A percentile compares a stretch with the other conserved stretches of the same genome.
Conservation (phyloP, 495 filamentous ascomycete genomes). For the Podospora australis region DNA sequence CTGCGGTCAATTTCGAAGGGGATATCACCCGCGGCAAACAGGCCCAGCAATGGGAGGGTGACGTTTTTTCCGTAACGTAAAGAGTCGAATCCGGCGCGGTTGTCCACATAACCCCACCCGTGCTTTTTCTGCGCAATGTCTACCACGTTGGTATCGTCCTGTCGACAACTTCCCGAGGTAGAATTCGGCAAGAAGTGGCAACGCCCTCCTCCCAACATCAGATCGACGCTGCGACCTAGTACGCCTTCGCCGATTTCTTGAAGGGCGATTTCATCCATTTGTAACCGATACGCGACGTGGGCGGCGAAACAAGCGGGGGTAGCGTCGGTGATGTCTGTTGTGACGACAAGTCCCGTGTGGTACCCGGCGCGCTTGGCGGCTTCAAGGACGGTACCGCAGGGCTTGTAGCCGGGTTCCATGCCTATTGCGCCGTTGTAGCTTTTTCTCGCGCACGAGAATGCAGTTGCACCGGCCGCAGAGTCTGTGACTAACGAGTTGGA, state of each 20-base stretch:
- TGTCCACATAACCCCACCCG: constrained; percentile 71
- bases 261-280: constrained; percentile 85
- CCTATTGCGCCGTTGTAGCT: constrained; percentile 96
- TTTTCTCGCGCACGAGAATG: constrained; percentile 87
- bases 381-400: constrained; percentile 92
- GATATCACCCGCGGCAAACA: constrained; percentile 78
- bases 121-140: constrained; percentile 59
- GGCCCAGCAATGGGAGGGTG: constrained; percentile 76
- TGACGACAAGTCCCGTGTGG: constrained; percentile 89
- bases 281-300: constrained; percentile 70
- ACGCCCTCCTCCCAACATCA: constrained; percentile 86
- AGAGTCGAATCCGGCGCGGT: constrained; percentile 69
- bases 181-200: constrained; percentile 88
- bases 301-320: constrained; percentile 95
- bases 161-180: constrained; percentile 68
- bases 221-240: constrained; percentile 77
- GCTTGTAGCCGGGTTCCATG: constrained; percentile 72
- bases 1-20: constrained; percentile 89
- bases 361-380: constrained; percentile 89
- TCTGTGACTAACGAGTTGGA: constrained; percentile 80
- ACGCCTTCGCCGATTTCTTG: constrained; percentile 81
- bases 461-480: constrained; percentile 90
- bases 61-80: constrained; percentile 62
- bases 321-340: constrained; percentile 90
- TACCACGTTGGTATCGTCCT: constrained; percentile 64